Evolutionary conservation across 192 early-diverging fungal genomes (phyloP).

Genomic region (Neocallimastix lanati): DNA sequence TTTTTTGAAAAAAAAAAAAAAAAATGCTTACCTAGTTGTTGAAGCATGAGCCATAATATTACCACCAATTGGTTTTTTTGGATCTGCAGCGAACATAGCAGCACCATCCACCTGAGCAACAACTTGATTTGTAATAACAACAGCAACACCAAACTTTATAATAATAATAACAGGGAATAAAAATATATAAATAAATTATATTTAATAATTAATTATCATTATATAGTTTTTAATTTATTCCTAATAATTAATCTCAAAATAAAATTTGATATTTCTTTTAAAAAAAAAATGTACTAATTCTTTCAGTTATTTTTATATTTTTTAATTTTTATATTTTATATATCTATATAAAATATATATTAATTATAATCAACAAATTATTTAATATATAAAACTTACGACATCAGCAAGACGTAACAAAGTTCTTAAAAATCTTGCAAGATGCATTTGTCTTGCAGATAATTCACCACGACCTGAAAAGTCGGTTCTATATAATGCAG

Average conservation of each 20-base stretch:
- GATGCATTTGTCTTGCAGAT: conserved; percentile 82
- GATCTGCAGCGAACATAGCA: conserved; percentile 73
- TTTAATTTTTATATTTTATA: too few species aligned
- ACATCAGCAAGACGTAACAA: conserved; percentile 81
- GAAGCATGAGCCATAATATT: conserved; percentile 98
- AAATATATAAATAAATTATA: too few species aligned
- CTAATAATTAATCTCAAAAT: too few species aligned
- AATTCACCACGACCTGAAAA: conserved; percentile 89
- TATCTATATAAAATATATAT: too few species aligned
- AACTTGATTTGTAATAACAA: conserved; percentile 96
- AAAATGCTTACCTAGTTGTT: conserved; percentile 67
- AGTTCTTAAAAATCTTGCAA: conserved; percentile 72
- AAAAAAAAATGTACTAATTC: too few species aligned
- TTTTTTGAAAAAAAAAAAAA: too few species aligned
- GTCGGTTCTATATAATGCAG: conserved; percentile 85
- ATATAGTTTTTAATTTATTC: too few species aligned
- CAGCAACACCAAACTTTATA: conserved; percentile 85
- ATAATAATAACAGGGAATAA: background rate
- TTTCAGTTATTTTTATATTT: too few species aligned
- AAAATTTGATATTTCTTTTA: too few species aligned
- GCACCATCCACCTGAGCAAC: conserved; percentile 86
- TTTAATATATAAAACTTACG: conserved; percentile 20
- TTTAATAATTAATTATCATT: too few species aligned
- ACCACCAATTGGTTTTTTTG: conserved; percentile 93
- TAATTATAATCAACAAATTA: too few species aligned